A percentile compares a stretch with the other conserved stretches of the same genome.
phyloP scores from a whole-genome alignment of 2,329 filamentous ascomycete species.

The Penicillium sp. region DNA sequence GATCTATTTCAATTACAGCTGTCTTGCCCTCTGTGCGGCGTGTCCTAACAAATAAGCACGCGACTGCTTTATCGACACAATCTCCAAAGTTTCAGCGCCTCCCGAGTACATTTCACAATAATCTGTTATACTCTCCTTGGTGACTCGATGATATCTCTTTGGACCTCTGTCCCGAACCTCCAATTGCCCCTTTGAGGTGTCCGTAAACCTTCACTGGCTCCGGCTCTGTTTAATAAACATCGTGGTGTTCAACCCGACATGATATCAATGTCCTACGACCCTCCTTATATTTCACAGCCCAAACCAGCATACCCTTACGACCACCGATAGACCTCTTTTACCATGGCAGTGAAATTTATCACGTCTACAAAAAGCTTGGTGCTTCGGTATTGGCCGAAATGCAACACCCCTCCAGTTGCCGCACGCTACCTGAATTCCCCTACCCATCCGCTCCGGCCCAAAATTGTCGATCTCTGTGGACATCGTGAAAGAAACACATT shows the following conservation, averaged over 20 bases:
- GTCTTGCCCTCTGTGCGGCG: neutral
- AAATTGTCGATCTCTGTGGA: constrained; percentile 36
- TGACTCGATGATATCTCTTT: neutral
- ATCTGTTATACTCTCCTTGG: neutral
- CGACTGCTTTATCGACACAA: neutral
- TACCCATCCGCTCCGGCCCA: constrained; percentile 37
- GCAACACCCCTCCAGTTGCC: constrained; percentile 28
- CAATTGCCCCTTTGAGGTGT: neutral
- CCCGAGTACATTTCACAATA: neutral
- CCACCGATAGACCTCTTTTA: neutral
- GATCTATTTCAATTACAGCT: neutral
- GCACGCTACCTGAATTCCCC: constrained; percentile 28
- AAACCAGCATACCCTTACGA: neutral
- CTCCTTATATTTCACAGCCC: neutral
- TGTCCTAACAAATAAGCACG: neutral
- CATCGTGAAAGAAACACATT: constrained; percentile 43
- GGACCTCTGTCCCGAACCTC: neutral
- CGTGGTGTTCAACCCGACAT: constrained; percentile 11
- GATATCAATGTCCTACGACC: constrained; percentile 13
- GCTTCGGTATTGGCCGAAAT: constrained; percentile 24
- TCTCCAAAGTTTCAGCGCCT: neutral
- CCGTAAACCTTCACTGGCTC: neutral
- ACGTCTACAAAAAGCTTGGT: constrained; percentile 19
- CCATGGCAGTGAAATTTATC: constrained; percentile 19
- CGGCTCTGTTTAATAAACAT: neutral